Conservation (phyloP, 75 land plant genomes). For the Selaginella moellendorffii region DNA sequence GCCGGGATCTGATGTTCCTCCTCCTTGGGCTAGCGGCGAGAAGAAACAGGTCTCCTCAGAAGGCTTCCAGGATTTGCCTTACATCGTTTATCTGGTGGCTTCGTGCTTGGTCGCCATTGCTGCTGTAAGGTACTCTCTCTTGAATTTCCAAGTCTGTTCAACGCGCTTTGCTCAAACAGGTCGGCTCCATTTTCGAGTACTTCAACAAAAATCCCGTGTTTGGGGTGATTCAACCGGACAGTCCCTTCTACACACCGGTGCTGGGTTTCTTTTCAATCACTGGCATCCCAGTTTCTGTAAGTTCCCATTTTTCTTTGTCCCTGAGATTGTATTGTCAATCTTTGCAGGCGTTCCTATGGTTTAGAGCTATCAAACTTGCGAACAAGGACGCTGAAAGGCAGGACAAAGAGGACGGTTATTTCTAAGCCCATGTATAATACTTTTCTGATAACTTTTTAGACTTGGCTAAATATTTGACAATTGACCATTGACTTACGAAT, state of each 20-base stretch:
- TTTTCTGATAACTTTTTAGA: no score
- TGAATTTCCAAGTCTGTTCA: no score
- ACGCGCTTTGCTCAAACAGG: no score
- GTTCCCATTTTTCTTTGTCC: not conserved
- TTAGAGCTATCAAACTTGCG: conserved; percentile 68
- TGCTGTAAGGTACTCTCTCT: conserved; percentile 68
- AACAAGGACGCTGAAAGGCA: conserved; percentile 91
- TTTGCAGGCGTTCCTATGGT: conserved; percentile 73
- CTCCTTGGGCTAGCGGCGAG: conserved; percentile 86
- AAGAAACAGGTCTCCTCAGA: conserved; percentile 4
- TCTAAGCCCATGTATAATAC: no score
- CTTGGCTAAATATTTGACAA: no score
- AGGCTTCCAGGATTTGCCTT: conserved; percentile 41
- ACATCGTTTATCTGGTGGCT: conserved; percentile 60
- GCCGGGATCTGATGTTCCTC: conserved; percentile 72
- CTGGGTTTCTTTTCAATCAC: conserved; percentile 81
- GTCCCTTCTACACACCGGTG: conserved; percentile 71
- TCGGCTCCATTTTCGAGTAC: conserved; percentile 95
- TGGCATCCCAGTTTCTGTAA: conserved; percentile 57
- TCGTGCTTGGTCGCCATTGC: conserved; percentile 89
- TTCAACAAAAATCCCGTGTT: conserved; percentile 73
- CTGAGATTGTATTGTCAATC: no score
- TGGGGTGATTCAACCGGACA: conserved; percentile 72
- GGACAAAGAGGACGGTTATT: conserved; percentile 70
- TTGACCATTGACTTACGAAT: no score